These are phyloP conservation scores for Pichia manshurica DNA, from an alignment of 805 yeast species.

Conservation along the genomic window DNA sequence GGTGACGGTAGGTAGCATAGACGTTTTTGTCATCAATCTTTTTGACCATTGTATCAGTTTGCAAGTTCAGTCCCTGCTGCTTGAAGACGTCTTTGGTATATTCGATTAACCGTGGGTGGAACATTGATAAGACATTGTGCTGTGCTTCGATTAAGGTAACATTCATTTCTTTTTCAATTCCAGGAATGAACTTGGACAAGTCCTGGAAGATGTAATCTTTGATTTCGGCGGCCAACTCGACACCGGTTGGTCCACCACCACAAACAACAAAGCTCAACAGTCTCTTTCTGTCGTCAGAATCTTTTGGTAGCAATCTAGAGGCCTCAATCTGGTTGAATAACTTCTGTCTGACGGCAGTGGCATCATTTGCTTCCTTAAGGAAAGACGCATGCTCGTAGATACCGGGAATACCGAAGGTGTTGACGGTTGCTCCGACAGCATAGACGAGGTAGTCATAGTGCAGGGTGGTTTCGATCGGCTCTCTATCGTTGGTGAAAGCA, in stretches of 20 bases:
- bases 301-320: constrained; percentile 72
- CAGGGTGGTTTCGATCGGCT: constrained; percentile 41
- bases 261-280: constrained; percentile 85
- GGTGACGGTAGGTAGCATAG: constrained; percentile 59
- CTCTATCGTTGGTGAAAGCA: constrained; percentile 42
- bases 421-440: constrained; percentile 93
- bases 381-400: constrained; percentile 83
- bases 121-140: constrained; percentile 79
- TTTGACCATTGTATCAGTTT: constrained; percentile 83
- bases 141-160: constrained; percentile 86
- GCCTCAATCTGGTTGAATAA: constrained; percentile 86
- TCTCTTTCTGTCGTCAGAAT: constrained; percentile 71
- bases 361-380: constrained; percentile 85
- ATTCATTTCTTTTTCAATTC: constrained; percentile 70
- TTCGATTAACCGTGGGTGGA: constrained; percentile 60
- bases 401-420: constrained; percentile 94
- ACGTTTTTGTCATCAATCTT: constrained; percentile 69
- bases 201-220: constrained; percentile 94
- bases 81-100: constrained; percentile 78
- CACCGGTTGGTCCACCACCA: constrained; percentile 99
- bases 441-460: constrained; percentile 79
- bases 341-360: constrained; percentile 74
- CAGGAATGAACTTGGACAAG: constrained; percentile 83
- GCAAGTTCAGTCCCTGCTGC: constrained; percentile 61
- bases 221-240: constrained; percentile 93